Conservation (phyloP, 805 yeast species). For the Sugiyamaella valdiviana region DNA sequence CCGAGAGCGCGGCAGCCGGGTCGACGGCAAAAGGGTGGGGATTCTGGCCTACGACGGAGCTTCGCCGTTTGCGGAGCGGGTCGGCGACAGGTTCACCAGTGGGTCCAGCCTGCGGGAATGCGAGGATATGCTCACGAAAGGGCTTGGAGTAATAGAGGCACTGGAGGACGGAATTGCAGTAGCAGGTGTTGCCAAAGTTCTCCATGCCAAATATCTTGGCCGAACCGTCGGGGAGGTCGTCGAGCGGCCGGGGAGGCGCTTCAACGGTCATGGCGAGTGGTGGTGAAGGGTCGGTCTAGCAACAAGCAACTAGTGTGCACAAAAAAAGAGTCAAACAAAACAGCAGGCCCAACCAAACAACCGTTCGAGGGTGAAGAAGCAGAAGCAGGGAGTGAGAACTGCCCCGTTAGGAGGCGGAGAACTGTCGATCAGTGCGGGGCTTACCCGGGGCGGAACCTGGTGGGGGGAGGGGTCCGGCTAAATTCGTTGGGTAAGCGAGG, state of each 20-base stretch:
- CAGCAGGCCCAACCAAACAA: background rate
- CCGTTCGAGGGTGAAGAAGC: background rate
- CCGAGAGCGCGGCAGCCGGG: slow-evolving; percentile 19
- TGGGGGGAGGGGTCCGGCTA: background rate
- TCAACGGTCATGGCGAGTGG: slow-evolving; percentile 13
- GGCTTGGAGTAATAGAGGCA: slow-evolving; percentile 69
- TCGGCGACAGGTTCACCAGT: slow-evolving; percentile 4
- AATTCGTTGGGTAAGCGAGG: background rate
- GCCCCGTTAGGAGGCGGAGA: background rate
- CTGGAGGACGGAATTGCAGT: slow-evolving; percentile 88
- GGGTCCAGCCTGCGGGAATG: slow-evolving; percentile 29
- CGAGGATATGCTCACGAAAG: slow-evolving; percentile 55
- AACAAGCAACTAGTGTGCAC: background rate
- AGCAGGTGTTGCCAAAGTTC: slow-evolving; percentile 65
- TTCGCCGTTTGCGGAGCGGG: slow-evolving; percentile 33
- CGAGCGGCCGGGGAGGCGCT: slow-evolving; percentile 10
- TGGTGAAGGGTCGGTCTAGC: background rate
- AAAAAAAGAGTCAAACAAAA: too few species aligned
- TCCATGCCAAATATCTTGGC: slow-evolving; percentile 39
- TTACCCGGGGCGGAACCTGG: background rate
- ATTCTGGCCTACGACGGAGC: slow-evolving; percentile 27
- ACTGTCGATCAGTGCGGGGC: background rate
- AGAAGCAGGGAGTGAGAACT: background rate
- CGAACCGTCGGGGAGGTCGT: slow-evolving; percentile 20
- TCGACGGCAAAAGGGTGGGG: slow-evolving; percentile 32